Percentiles rank a stretch among this genome's conserved stretches.
Conservation (phyloP, 495 filamentous ascomycete genomes). For the Extremus antarcticus region DNA sequence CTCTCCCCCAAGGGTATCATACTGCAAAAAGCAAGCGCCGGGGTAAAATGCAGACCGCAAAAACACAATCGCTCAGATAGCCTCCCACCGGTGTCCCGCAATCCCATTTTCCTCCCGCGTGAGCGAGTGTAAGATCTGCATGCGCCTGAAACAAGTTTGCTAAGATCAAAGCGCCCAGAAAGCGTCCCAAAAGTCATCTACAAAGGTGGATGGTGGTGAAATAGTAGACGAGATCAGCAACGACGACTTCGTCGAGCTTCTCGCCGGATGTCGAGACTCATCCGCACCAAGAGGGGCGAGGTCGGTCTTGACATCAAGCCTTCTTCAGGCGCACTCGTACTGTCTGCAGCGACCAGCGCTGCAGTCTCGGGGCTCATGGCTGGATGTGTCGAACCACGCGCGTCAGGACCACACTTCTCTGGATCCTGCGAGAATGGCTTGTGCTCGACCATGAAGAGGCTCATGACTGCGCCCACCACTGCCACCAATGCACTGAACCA, state of each 20-base stretch:
- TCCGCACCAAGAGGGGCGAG: constrained; percentile 12
- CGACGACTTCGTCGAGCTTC: constrained; percentile 1
- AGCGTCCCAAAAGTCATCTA: constrained; percentile 13
- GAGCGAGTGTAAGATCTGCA: constrained; percentile 5
- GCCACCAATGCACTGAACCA: constrained; percentile 76
- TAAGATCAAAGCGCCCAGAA: neutral
- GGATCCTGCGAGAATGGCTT: constrained; percentile 4
- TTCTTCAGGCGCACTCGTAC: constrained; percentile 8
- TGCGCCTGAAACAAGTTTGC: constrained; percentile 5
- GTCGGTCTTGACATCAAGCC: constrained; percentile 10
- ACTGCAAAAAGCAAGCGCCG: neutral
- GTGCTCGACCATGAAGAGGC: constrained; percentile 34
- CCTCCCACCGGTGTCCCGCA: constrained; percentile 1
- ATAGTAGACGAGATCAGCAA: neutral
- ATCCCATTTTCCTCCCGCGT: constrained; percentile 2
- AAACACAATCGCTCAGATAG: constrained; percentile 2
- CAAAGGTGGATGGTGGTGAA: neutral
- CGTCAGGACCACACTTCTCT: constrained; percentile 7
- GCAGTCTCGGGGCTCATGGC: constrained; percentile 12
- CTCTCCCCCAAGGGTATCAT: neutral
- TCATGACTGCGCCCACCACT: constrained; percentile 53
- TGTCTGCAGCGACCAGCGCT: constrained; percentile 17
- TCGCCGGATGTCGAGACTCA: constrained; percentile 16
- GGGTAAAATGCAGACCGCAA: neutral
- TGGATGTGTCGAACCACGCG: neutral